Evolutionary conservation across 2,329 filamentous ascomycete species (phyloP).

Genomic region (Sporothrix inflata): DNA sequence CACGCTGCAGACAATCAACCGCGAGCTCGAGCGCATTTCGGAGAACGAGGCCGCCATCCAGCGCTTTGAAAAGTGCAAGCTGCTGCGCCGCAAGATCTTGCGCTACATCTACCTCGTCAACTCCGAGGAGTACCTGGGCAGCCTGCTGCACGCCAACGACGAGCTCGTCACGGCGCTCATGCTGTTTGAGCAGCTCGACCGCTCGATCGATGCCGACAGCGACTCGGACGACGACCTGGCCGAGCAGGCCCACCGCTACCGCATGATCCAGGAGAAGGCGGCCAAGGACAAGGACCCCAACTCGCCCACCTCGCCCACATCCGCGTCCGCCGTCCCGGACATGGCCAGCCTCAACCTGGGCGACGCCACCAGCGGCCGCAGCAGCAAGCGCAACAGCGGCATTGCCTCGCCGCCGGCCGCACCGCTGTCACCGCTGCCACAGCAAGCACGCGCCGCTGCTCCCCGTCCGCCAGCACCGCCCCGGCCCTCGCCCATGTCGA

Average conservation of each 20-base stretch:
- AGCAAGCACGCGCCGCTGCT: conserved; percentile 44
- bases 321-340: conserved; percentile 44
- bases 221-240: conserved; percentile 71
- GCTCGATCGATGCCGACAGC: conserved; percentile 75
- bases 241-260: conserved; percentile 67
- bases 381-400: conserved; percentile 12
- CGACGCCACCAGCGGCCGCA: conserved; percentile 18
- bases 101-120: conserved; percentile 93
- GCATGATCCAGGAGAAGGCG: conserved; percentile 44
- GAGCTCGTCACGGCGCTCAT: conserved; percentile 92
- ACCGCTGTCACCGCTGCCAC: background rate
- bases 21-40: conserved; percentile 84
- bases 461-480: conserved; percentile 51
- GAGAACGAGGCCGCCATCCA: conserved; percentile 75
- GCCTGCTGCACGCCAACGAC: conserved; percentile 90
- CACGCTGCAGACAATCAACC: conserved; percentile 84
- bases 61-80: conserved; percentile 85
- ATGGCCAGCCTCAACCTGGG: conserved; percentile 51
- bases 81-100: conserved; percentile 78
- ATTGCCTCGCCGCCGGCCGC: background rate
- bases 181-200: conserved; percentile 91
- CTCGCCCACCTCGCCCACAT: conserved; percentile 47
- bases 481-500: conserved; percentile 50
- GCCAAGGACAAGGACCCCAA: conserved; percentile 55
- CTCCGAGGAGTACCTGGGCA: conserved; percentile 87